Percentiles rank a stretch among this genome's conserved stretches.
phyloP scores from a whole-genome alignment of 257 asterid species.

The Solanum clarkiae region DNA sequence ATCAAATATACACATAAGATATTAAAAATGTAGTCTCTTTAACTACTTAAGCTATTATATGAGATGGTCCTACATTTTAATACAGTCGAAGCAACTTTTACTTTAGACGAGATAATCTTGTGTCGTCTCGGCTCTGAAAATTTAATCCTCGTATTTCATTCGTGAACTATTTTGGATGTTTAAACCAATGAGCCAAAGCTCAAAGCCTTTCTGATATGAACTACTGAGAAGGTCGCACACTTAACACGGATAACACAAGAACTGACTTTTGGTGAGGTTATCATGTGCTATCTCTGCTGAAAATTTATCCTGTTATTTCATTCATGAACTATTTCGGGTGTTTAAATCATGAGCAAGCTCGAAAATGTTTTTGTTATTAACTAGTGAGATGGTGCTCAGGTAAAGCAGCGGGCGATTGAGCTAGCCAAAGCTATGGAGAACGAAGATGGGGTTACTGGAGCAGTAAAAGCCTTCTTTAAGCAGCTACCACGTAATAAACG shows the following conservation, averaged over 20 bases:
- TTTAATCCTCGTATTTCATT: background rate
- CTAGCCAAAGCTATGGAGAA: slow-evolving; percentile 78
- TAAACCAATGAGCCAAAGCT: background rate
- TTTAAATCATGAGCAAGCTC: background rate
- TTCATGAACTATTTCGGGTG: background rate
- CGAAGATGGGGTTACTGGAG: slow-evolving; percentile 82
- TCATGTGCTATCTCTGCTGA: background rate
- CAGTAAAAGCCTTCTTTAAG: slow-evolving; percentile 61
- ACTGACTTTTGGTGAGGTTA: background rate
- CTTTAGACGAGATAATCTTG: background rate
- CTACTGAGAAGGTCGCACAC: background rate
- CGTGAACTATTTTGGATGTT: background rate
- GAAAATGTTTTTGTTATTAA: background rate
- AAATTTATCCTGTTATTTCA: background rate
- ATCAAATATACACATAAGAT: background rate
- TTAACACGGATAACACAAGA: background rate
- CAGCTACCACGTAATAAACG: slow-evolving; percentile 30
- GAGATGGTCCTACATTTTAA: background rate
- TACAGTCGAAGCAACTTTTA: background rate
- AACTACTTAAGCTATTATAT: background rate
- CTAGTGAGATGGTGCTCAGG: slow-evolving; percentile 25
- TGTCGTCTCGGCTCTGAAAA: background rate
- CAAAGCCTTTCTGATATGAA: background rate
- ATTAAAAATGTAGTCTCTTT: background rate
- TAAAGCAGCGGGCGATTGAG: slow-evolving; percentile 52